Conservation (phyloP, 2,329 filamentous ascomycete species). For the Bipolaris sorokiniana region DNA sequence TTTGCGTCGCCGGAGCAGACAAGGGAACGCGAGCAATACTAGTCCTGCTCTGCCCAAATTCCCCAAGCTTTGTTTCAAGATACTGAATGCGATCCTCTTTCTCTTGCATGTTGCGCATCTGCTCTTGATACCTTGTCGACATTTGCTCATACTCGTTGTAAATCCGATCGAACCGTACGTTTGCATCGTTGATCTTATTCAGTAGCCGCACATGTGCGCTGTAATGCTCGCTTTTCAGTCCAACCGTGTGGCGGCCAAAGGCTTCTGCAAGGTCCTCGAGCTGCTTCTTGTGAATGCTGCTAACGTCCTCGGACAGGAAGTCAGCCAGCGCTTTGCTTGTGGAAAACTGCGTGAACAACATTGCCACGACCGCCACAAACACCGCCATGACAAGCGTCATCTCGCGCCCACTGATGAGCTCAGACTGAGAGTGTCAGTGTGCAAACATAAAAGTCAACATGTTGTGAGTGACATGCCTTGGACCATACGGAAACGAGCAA, state of each 20-base stretch:
- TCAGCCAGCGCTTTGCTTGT: conserved; percentile 2
- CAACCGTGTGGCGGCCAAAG: conserved; percentile 12
- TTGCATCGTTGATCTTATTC: conserved; percentile 4
- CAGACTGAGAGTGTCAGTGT: conserved; percentile 10
- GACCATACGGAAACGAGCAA: conserved; percentile 6
- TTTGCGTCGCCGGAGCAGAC: conserved; percentile 23
- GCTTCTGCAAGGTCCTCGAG: conserved; percentile 15
- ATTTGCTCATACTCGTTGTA: conserved; percentile 23
- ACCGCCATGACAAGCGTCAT: conserved; percentile 14
- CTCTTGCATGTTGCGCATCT: conserved; percentile 27
- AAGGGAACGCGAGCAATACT: conserved; percentile 7
- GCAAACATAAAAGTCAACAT: not conserved
- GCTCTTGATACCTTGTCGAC: conserved; percentile 20
- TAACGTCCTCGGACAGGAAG: conserved; percentile 8
- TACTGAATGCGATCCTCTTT: conserved; percentile 39
- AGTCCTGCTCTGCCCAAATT: conserved; percentile 16
- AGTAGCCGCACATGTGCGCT: conserved; percentile 10
- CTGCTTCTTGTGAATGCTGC: conserved; percentile 9
- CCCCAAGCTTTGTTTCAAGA: conserved; percentile 36
- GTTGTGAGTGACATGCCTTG: not conserved
- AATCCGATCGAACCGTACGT: conserved; percentile 16
- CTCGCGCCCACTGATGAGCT: conserved; percentile 15
- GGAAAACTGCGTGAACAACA: conserved; percentile 1
- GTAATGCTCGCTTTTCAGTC: conserved; percentile 13
- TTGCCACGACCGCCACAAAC: conserved; percentile 5